A percentile compares a stretch with the other conserved stretches of the same genome.
These are phyloP conservation scores for Eutrema salsugineum DNA, from an alignment of 441 rosid genomes.

Conservation along the genomic window DNA sequence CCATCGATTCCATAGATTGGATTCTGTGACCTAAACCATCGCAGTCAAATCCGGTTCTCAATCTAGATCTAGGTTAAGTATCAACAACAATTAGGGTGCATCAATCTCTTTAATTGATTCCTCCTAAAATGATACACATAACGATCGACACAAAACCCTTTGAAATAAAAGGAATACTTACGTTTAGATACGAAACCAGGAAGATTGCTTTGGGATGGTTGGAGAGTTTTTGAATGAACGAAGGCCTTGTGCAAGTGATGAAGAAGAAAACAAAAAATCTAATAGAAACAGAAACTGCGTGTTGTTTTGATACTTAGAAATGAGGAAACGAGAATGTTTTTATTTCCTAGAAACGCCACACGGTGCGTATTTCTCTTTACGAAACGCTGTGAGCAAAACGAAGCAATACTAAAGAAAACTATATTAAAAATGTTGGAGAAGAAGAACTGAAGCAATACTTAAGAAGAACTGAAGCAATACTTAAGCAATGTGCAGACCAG, in stretches of 20 bases:
- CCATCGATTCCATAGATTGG: background rate
- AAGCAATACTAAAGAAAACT: no score
- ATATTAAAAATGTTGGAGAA: no score
- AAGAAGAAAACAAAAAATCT: background rate
- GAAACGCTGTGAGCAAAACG: no score
- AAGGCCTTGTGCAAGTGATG: background rate
- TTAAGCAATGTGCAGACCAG: no score
- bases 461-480: no score
- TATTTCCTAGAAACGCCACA: background rate
- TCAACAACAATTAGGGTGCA: background rate
- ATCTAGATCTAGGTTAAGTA: slow-evolving; percentile 18
- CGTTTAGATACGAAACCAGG: background rate
- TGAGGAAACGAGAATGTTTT: slow-evolving; percentile 8
- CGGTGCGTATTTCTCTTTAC: background rate
- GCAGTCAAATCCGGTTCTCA: background rate
- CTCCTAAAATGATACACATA: background rate
- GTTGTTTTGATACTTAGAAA: background rate
- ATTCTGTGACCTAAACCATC: background rate
- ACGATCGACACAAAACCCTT: background rate
- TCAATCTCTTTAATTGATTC: background rate
- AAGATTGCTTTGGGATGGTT: background rate
- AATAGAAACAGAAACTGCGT: background rate
- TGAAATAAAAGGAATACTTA: background rate
- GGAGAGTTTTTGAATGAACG: background rate
- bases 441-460: no score